Conservation (phyloP, 1,139 yeast species). For the Candida neerlandica region DNA sequence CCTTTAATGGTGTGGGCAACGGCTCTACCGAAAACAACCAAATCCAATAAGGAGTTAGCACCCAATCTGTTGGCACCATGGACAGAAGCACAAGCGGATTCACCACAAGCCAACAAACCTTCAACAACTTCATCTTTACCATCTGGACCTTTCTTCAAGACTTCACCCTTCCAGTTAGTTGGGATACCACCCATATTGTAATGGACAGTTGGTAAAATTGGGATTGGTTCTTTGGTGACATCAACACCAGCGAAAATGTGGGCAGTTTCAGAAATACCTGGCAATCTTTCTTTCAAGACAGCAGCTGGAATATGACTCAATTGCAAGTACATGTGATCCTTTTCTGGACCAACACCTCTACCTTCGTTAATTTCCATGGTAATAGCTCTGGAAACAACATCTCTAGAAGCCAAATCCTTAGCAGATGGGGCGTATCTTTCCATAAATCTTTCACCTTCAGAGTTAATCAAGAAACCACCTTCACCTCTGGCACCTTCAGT, state of each 20-base stretch:
- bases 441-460: slow-evolving; percentile 99
- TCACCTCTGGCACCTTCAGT: slow-evolving; percentile 99
- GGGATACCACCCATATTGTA: slow-evolving; percentile 99
- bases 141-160: slow-evolving; percentile 74
- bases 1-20: slow-evolving; percentile 91
- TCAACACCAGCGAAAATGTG: slow-evolving; percentile 99
- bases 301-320: slow-evolving; percentile 91
- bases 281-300: slow-evolving; percentile 92
- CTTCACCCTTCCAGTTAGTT: slow-evolving; percentile 97
- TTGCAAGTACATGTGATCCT: slow-evolving; percentile 95
- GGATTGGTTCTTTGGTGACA: slow-evolving; percentile 98
- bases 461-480: slow-evolving; percentile 95
- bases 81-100: slow-evolving; percentile 98
- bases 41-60: slow-evolving; percentile 96
- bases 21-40: slow-evolving; percentile 98
- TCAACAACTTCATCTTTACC: slow-evolving; percentile 93
- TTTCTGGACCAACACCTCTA: slow-evolving; percentile 96
- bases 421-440: slow-evolving; percentile 99
- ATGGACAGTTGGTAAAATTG: slow-evolving; percentile 97
- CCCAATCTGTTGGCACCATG: slow-evolving; percentile 99
- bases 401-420: slow-evolving; percentile 97
- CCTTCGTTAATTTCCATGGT: slow-evolving; percentile 98
- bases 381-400: slow-evolving; percentile 97
- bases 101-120: slow-evolving; percentile 97
- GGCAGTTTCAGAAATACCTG: slow-evolving; percentile 99